A percentile compares a stretch with the other conserved stretches of the same genome.
Evolutionary conservation across 768 basidiomycete species (phyloP).

Genomic region (Lentinula sp.): DNA sequence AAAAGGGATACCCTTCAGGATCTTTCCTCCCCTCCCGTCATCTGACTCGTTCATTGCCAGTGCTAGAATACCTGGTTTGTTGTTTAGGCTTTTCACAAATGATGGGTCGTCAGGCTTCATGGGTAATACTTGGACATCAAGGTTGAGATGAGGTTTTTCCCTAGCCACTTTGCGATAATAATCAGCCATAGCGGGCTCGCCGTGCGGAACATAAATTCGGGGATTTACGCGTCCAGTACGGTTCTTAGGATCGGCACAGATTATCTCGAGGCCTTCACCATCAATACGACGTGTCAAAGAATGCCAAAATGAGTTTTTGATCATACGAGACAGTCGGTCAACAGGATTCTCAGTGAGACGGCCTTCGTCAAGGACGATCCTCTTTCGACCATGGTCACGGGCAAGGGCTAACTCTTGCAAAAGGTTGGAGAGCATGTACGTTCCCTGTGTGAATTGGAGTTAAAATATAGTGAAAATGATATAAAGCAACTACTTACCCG

Average conservation of each 20-base stretch:
- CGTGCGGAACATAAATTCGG: slow-evolving; percentile 91
- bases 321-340: slow-evolving; percentile 94
- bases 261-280: slow-evolving; percentile 94
- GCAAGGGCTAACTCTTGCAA: slow-evolving; percentile 98
- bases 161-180: slow-evolving; percentile 90
- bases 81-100: slow-evolving; percentile 91
- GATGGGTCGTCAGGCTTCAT: slow-evolving; percentile 77
- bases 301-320: slow-evolving; percentile 97
- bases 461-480: neutral
- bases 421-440: slow-evolving; percentile 98
- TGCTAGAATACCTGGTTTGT: slow-evolving; percentile 90
- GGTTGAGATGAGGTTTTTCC: slow-evolving; percentile 89
- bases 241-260: slow-evolving; percentile 98
- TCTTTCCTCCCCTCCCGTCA: slow-evolving; percentile 71
- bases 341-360: slow-evolving; percentile 97
- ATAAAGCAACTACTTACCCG: slow-evolving; percentile 43
- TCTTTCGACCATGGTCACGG: slow-evolving; percentile 89
- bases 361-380: slow-evolving; percentile 98
- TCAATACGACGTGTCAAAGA: slow-evolving; percentile 95
- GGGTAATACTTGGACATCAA: slow-evolving; percentile 90
- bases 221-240: slow-evolving; percentile 86
- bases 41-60: slow-evolving; percentile 92
- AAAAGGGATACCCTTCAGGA: slow-evolving; percentile 91
- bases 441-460: slow-evolving; percentile 55
- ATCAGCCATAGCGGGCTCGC: slow-evolving; percentile 90